These are phyloP conservation scores for Puccinellia tenuiflora DNA, from an alignment of 176 grass and related monocot genomes.

Conservation along the genomic window DNA sequence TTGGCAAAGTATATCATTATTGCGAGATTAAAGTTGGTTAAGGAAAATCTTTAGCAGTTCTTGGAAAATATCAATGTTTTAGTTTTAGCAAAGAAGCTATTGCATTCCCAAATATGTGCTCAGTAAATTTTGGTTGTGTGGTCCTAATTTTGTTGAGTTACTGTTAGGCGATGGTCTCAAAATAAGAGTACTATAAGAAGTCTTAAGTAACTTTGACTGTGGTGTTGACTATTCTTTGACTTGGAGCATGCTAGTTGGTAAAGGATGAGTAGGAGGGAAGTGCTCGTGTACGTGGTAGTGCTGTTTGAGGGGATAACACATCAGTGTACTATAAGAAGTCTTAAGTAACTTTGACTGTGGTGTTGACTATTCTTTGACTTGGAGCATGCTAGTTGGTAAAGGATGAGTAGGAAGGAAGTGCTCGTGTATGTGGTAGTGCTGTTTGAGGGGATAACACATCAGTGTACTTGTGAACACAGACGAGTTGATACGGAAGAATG, in stretches of 20 bases:
- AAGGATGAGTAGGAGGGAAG: not conserved
- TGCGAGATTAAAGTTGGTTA: not conserved
- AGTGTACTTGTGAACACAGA: not conserved
- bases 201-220: not conserved
- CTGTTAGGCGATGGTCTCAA: not conserved
- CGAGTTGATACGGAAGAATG: not conserved
- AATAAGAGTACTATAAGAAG: not conserved
- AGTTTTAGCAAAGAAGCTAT: not conserved
- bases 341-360: not conserved
- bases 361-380: not conserved
- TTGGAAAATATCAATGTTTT: not conserved
- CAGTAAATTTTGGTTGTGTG: not conserved
- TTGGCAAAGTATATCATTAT: not conserved
- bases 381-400: not conserved
- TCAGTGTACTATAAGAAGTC: not conserved
- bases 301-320: not conserved
- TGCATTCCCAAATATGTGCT: not conserved
- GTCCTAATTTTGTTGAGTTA: not conserved
- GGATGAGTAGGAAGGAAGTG: not conserved
- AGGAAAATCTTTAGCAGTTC: not conserved
- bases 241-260: not conserved
- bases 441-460: not conserved
- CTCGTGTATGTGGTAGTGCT: not conserved
- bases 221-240: not conserved
- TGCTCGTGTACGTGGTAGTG: not conserved